Base-by-base conservation (phyloP, 169 alveolate species). In the Plasmodium berghei region DNA sequence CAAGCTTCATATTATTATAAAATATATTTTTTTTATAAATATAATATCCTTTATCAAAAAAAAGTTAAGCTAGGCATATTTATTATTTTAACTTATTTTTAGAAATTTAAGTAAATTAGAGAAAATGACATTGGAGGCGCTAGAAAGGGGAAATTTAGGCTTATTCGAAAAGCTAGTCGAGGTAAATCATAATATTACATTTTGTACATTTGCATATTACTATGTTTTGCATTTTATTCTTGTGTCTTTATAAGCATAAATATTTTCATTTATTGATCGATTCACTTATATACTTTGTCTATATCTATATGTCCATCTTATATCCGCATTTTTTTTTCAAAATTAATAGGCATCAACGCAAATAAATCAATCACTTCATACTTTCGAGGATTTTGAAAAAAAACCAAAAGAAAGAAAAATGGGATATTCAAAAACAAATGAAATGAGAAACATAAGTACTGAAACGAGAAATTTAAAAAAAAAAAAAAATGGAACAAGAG, bases 141-240 rank as follows among this genome's bases (percentile, higher is more conserved):
- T 80, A 18, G 90, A 80, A 56, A 67, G 42, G 45, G 90, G 90
- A 14, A 80, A 80, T 28, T 80, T 83, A 59, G 6, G 20, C 28
- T 18, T 80, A 59, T 80, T 80, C 42, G 90, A 80, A 26, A 56
- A 80, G 48, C 42, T 80, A 67, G 90, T 80, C 40, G 73, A 80
- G 58, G 90, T 80, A 80, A 62, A 69, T 18, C 63, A 42, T 24
- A 18, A 62, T 42, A 9, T 24, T 61, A 12, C 12, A 22, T 55
- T 74, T 22, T 48, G n/a, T 22, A 10, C 9, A 48, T 24, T 2
- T 54, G 12, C n/a, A 12, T 26, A 16, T 46, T 10, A 49, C 6
- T 24, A 26, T 46, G 40, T 22, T n/a, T 54, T 12, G 14, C 55
- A 52, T 22, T 22, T 42, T 12, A 26, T 71, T 48, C 14, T 8